Evolutionary conservation across 1,284 basidiomycete species (phyloP).

Genomic region (Schizopora paradoxa): DNA sequence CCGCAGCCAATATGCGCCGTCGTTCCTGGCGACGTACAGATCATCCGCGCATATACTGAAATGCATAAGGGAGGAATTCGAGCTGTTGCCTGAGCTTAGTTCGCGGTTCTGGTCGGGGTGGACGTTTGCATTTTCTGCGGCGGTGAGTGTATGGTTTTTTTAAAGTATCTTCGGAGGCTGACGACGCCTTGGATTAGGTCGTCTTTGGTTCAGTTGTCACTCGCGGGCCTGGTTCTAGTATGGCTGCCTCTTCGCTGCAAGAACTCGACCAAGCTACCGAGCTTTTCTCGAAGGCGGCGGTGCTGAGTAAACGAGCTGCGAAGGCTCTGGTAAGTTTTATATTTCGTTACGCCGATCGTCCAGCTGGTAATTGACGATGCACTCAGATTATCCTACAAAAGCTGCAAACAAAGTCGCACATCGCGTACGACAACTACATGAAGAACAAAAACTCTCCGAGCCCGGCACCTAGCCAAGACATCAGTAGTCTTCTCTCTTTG

Average conservation of each 20-base stretch:
- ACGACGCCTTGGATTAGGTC: slow-evolving; percentile 34
- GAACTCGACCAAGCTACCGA: slow-evolving; percentile 58
- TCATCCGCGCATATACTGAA: slow-evolving; percentile 54
- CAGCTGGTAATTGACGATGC: background rate
- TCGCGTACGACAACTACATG: slow-evolving; percentile 26
- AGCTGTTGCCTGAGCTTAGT: slow-evolving; percentile 44
- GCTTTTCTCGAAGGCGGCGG: slow-evolving; percentile 52
- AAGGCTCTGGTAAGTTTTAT: slow-evolving; percentile 50
- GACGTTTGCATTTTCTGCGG: slow-evolving; percentile 60
- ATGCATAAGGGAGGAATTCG: slow-evolving; percentile 49
- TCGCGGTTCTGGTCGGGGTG: slow-evolving; percentile 57
- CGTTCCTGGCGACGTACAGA: slow-evolving; percentile 59
- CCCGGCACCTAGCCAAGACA: slow-evolving; percentile 34
- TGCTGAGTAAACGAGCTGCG: slow-evolving; percentile 49
- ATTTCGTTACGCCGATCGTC: background rate
- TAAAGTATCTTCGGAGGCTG: slow-evolving; percentile 7
- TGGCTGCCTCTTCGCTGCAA: slow-evolving; percentile 53
- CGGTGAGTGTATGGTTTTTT: slow-evolving; percentile 34
- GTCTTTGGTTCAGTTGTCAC: slow-evolving; percentile 65
- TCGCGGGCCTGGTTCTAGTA: slow-evolving; percentile 51
- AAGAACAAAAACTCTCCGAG: slow-evolving; percentile 26
- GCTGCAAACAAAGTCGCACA: slow-evolving; percentile 51
- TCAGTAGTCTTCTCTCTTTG: no score
- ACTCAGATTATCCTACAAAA: slow-evolving; percentile 47
- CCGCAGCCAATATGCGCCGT: slow-evolving; percentile 53